phyloP scores from a whole-genome alignment of 257 asterid species.

The Misopates orontium region DNA sequence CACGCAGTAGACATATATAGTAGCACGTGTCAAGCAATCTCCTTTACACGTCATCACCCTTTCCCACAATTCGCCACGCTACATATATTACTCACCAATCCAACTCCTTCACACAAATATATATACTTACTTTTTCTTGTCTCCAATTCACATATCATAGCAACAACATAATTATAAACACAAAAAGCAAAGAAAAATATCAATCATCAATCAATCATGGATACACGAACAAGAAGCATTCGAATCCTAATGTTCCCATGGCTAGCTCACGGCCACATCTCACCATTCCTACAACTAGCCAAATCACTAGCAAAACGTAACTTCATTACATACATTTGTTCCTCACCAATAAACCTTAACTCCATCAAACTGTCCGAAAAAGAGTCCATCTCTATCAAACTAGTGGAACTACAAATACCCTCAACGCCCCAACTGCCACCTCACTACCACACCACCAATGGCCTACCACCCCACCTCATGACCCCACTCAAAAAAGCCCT shows the following conservation, averaged over 20 bases:
- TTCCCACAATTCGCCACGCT: too few species aligned
- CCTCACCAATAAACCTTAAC: conserved; percentile 33
- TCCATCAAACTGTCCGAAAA: conserved; percentile 31
- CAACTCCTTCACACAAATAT: too few species aligned
- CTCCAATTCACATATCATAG: too few species aligned
- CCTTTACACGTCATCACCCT: too few species aligned
- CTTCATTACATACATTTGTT: conserved; percentile 34
- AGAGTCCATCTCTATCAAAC: conserved; percentile 32
- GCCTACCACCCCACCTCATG: conserved; percentile 44
- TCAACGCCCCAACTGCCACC: conserved; percentile 31
- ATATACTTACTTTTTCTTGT: too few species aligned
- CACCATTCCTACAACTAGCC: conserved; percentile 45
- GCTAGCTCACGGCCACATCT: conserved; percentile 45
- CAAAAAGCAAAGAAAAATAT: too few species aligned
- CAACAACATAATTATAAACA: too few species aligned
- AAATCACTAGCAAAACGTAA: conserved; percentile 38
- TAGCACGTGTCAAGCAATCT: too few species aligned
- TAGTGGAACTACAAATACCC: conserved; percentile 37
- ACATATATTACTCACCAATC: too few species aligned
- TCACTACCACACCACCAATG: conserved; percentile 41
- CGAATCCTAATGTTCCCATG: conserved; percentile 49
- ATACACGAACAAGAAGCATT: conserved; percentile 32
- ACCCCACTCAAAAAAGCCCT: conserved; percentile 33
- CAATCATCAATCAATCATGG: conserved; percentile 20
- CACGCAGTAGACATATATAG: too few species aligned